Percentiles rank a stretch among this genome's conserved stretches.
Evolutionary conservation across 352 stramenopile species (phyloP).

Genomic region (Phytophthora kernoviae): DNA sequence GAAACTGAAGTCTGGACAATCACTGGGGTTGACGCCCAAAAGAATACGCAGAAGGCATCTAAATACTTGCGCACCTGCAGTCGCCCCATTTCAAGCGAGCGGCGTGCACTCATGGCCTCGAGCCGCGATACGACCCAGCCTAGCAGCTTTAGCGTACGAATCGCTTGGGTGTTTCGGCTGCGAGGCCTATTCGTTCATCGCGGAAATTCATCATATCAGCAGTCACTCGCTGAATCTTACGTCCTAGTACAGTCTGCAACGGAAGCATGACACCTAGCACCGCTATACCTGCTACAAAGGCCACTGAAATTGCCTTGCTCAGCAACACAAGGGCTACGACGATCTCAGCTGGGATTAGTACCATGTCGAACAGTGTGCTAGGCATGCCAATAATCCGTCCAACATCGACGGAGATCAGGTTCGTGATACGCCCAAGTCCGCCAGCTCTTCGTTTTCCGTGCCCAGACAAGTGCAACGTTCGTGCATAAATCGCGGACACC

Average conservation of each 20-base stretch:
- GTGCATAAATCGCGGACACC: constrained; percentile 70
- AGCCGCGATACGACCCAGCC: constrained; percentile 63
- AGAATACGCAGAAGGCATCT: constrained; percentile 90
- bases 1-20: constrained; percentile 87
- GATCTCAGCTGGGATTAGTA: constrained; percentile 80
- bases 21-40: constrained; percentile 89
- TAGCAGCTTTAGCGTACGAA: constrained; percentile 83
- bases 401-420: constrained; percentile 82
- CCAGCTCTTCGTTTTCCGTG: constrained; percentile 31
- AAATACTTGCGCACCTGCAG: constrained; percentile 87
- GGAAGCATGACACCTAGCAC: constrained; percentile 85
- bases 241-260: constrained; percentile 78
- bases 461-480: constrained; percentile 49
- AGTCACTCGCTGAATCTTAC: constrained; percentile 80
- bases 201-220: constrained; percentile 77
- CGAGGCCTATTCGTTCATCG: constrained; percentile 75
- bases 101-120: constrained; percentile 49
- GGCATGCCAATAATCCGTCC: constrained; percentile 75
- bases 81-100: constrained; percentile 69
- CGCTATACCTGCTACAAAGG: constrained; percentile 81
- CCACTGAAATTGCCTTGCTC: constrained; percentile 79
- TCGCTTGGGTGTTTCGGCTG: constrained; percentile 71
- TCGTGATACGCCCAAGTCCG: constrained; percentile 73
- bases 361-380: constrained; percentile 76
- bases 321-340: constrained; percentile 75